Conservation (phyloP, 1,139 yeast species). For the Pichia sp. region DNA sequence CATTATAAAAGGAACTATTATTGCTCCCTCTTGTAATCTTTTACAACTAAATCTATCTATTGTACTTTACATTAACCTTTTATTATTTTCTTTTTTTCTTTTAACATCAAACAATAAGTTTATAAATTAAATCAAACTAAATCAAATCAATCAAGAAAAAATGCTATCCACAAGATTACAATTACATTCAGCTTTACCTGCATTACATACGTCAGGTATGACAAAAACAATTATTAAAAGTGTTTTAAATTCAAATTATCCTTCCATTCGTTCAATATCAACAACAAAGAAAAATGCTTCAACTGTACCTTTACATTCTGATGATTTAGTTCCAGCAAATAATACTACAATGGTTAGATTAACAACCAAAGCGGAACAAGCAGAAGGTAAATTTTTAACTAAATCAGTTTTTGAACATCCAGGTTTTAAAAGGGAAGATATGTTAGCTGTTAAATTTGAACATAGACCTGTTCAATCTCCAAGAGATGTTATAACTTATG, state of each 20-base stretch:
- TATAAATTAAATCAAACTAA: not conserved
- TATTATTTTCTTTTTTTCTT: no score
- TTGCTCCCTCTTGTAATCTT: no score
- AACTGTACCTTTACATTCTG: not conserved
- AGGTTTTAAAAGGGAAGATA: constrained; percentile 38
- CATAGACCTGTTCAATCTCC: constrained; percentile 47
- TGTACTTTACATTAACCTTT: no score
- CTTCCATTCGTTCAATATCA: not conserved
- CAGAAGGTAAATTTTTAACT: constrained; percentile 19
- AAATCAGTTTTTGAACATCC: constrained; percentile 54
- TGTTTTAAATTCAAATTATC: not conserved
- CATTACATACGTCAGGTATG: not conserved
- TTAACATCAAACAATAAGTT: not conserved
- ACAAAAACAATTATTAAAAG: not conserved
- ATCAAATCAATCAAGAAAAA: no score
- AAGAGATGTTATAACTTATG: constrained; percentile 49
- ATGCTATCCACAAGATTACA: not conserved
- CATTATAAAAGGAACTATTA: no score
- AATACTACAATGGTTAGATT: constrained; percentile 7
- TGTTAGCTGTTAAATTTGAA: constrained; percentile 41
- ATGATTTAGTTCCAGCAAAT: not conserved
- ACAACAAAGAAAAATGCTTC: not conserved
- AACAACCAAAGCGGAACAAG: constrained; percentile 7
- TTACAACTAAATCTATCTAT: no score
- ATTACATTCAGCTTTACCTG: not conserved